These are phyloP conservation scores for Trichoderma koningiopsis DNA, from an alignment of 2,329 filamentous ascomycete species.

Conservation along the genomic window DNA sequence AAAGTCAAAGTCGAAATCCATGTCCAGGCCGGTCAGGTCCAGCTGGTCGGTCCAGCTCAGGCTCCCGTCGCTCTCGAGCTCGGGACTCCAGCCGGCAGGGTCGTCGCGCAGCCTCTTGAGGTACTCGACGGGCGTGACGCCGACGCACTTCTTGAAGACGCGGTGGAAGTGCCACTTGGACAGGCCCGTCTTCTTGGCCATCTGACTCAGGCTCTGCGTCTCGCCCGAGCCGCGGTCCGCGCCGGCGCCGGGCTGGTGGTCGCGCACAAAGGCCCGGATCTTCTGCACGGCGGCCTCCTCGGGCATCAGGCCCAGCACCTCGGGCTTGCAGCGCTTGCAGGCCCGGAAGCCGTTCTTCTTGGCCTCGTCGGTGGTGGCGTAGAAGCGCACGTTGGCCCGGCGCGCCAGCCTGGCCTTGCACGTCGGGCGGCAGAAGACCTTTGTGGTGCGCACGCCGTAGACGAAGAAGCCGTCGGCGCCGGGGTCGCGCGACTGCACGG, in stretches of 20 bases:
- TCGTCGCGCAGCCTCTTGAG: constrained; percentile 16
- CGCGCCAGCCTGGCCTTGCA: constrained; percentile 63
- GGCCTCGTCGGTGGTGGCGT: constrained; percentile 48
- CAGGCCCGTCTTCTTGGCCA: constrained; percentile 54
- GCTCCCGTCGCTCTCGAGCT: neutral
- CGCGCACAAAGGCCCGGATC: constrained; percentile 39
- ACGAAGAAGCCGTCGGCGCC: constrained; percentile 45
- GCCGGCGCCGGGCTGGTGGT: constrained; percentile 34
- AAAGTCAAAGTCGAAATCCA: constrained; percentile 21
- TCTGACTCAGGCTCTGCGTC: constrained; percentile 42
- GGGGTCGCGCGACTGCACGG: constrained; percentile 41
- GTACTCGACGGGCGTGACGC: constrained; percentile 49
- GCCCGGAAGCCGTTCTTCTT: constrained; percentile 52
- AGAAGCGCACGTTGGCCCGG: constrained; percentile 62
- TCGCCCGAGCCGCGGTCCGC: constrained; percentile 18
- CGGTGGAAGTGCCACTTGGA: constrained; percentile 62
- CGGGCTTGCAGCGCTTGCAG: constrained; percentile 59
- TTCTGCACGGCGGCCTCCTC: constrained; percentile 48
- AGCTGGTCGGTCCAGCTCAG: constrained; percentile 22
- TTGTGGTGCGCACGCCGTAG: constrained; percentile 49
- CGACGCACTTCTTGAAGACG: constrained; percentile 58
- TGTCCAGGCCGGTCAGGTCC: constrained; percentile 7
- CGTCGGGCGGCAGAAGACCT: constrained; percentile 61
- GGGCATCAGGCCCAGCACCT: constrained; percentile 44
- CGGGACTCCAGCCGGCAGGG: neutral